A percentile compares a stretch with the other conserved stretches of the same genome.
phyloP scores from a whole-genome alignment of 192 early-diverging fungal genomes.

The Backusella tuberculispora region DNA sequence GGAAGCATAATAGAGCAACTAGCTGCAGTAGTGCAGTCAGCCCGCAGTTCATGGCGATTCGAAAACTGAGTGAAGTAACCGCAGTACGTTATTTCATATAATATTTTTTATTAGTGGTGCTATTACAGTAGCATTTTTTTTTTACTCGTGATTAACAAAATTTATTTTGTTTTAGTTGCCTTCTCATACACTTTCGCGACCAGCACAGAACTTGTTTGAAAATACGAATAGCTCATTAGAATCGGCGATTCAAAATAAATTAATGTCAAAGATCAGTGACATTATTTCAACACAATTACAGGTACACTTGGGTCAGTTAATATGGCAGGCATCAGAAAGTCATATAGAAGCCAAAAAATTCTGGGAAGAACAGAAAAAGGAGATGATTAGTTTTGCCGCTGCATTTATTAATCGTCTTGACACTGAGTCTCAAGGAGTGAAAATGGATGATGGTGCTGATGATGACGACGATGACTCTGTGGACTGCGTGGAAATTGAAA shows the following conservation, averaged over 20 bases:
- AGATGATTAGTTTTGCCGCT: slow-evolving; percentile 5
- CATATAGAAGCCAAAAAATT: slow-evolving; percentile 24
- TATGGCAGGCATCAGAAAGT: slow-evolving; percentile 27
- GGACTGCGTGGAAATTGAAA: background rate
- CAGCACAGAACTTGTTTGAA: background rate
- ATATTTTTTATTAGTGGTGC: background rate
- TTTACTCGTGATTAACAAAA: background rate
- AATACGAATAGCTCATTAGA: background rate
- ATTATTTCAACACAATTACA: slow-evolving; percentile 27
- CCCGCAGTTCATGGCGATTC: slow-evolving; percentile 27
- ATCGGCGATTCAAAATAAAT: slow-evolving; percentile 16
- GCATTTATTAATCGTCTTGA: slow-evolving; percentile 8
- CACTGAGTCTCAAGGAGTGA: background rate
- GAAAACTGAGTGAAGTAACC: slow-evolving; percentile 28
- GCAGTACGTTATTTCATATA: slow-evolving; percentile 1
- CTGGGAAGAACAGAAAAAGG: slow-evolving; percentile 28
- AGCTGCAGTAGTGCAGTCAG: slow-evolving; percentile 27
- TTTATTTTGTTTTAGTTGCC: slow-evolving; percentile 13
- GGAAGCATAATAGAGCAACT: background rate
- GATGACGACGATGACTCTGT: background rate
- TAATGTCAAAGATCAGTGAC: slow-evolving; percentile 15
- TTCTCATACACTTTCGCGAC: slow-evolving; percentile 3
- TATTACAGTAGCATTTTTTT: background rate
- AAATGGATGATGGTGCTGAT: background rate
- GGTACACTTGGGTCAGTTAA: slow-evolving; percentile 17